Percentiles rank a stretch among this genome's conserved stretches.
These are phyloP conservation scores for Torulaspora delbrueckii DNA, from an alignment of 805 yeast species.

Conservation along the genomic window DNA sequence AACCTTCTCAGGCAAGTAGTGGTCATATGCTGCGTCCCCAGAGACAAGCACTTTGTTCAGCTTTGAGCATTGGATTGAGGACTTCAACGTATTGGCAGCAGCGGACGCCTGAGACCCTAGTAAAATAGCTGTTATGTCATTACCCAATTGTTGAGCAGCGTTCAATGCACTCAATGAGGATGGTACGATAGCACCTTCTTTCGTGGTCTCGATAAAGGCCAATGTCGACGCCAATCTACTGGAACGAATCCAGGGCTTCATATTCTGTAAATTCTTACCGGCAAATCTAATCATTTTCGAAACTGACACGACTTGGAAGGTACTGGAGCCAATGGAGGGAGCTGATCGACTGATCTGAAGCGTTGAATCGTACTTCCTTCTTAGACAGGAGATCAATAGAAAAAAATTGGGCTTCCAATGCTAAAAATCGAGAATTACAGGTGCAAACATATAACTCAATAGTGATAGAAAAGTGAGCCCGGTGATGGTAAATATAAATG, in stretches of 20 bases:
- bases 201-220: slow-evolving; percentile 63
- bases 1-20: slow-evolving; percentile 72
- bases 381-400: neutral
- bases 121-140: slow-evolving; percentile 74
- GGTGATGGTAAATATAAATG: slow-evolving; percentile 20
- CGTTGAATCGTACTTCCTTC: neutral
- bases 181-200: slow-evolving; percentile 52
- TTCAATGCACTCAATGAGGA: slow-evolving; percentile 65
- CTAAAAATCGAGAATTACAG: neutral
- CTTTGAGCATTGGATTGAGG: slow-evolving; percentile 14
- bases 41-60: slow-evolving; percentile 54
- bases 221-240: slow-evolving; percentile 54
- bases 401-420: neutral
- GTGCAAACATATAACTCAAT: neutral
- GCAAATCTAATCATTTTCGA: slow-evolving; percentile 7
- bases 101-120: slow-evolving; percentile 57
- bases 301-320: neutral
- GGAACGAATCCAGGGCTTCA: slow-evolving; percentile 2
- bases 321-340: neutral
- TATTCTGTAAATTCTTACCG: slow-evolving; percentile 2
- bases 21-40: slow-evolving; percentile 54
- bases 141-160: slow-evolving; percentile 74
- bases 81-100: slow-evolving; percentile 41
- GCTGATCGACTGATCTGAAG: neutral
- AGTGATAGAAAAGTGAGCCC: neutral